Conservation (phyloP, 805 yeast species). For the Tetrapisispora iriomotensis region DNA sequence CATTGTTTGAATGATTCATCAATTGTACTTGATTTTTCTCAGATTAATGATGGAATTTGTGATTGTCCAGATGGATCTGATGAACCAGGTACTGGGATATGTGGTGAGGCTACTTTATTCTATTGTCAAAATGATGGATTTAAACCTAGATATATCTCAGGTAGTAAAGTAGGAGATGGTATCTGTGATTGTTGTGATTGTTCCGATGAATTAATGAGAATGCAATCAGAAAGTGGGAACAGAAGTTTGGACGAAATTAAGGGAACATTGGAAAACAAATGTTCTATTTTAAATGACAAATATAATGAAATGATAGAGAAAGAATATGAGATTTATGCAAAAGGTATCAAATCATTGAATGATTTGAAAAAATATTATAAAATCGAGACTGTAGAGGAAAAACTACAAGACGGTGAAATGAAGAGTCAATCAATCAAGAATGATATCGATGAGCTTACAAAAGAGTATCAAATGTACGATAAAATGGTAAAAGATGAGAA, state of each 20-base stretch:
- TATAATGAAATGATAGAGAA: conserved; percentile 19
- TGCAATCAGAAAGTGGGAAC: background rate
- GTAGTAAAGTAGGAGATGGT: conserved; percentile 73
- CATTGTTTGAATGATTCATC: conserved; percentile 59
- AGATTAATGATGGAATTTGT: conserved; percentile 81
- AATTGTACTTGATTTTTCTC: conserved; percentile 47
- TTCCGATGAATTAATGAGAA: conserved; percentile 51
- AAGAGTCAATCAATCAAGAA: conserved; percentile 5
- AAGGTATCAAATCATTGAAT: conserved; percentile 36
- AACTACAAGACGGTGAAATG: conserved; percentile 5
- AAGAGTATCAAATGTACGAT: conserved; percentile 12
- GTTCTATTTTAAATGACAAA: conserved; percentile 17
- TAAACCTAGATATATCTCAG: conserved; percentile 49
- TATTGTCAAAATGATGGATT: conserved; percentile 75
- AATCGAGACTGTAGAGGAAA: conserved; percentile 13
- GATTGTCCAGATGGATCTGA: conserved; percentile 98
- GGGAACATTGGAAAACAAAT: background rate
- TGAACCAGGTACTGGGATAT: conserved; percentile 92
- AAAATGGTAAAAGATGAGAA: conserved; percentile 14
- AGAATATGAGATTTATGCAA: conserved; percentile 50
- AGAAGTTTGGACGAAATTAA: too few species aligned
- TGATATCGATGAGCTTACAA: conserved; percentile 6
- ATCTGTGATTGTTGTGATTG: conserved; percentile 98
- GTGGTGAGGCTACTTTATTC: conserved; percentile 38
- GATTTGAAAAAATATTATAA: conserved; percentile 12